These are phyloP conservation scores for Auxenochlorella protothecoides DNA, from an alignment of 139 green algal genomes.

Conservation along the genomic window DNA sequence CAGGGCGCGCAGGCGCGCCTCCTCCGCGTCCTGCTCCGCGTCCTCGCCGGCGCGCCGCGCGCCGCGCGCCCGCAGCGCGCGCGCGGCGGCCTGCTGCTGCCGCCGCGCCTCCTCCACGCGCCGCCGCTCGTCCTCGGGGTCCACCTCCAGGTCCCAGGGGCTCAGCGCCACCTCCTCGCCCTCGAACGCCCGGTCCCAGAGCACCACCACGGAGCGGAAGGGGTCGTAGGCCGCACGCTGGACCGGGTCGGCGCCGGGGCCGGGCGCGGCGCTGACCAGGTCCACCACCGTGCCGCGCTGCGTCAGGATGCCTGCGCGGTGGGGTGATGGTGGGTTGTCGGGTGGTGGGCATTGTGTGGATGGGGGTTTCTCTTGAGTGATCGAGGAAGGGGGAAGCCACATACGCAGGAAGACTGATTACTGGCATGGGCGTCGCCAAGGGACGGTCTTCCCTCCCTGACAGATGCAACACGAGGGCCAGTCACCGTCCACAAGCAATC, in stretches of 20 bases:
- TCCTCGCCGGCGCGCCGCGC: no score
- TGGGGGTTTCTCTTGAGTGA: no score
- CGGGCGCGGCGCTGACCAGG: conserved; percentile 11
- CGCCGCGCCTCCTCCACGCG: conserved; percentile 28
- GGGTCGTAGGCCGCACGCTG: conserved; percentile 50
- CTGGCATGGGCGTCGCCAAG: no score
- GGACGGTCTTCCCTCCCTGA: no score
- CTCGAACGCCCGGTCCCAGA: conserved; percentile 39
- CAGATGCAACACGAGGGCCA: background rate
- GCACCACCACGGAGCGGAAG: conserved; percentile 59
- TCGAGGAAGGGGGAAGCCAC: no score
- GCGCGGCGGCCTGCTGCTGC: conserved; percentile 27
- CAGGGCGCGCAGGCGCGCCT: no score
- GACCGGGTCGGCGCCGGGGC: conserved; percentile 1
- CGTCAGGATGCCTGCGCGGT: conserved; percentile 41
- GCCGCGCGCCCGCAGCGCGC: conserved; percentile 13
- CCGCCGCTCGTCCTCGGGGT: conserved; percentile 51
- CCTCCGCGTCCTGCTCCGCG: no score
- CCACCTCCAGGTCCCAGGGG: conserved; percentile 74
- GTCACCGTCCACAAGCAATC: background rate
- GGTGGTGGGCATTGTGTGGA: no score
- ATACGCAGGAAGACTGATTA: no score
- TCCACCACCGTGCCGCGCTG: conserved; percentile 53
- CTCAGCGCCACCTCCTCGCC: conserved; percentile 34
- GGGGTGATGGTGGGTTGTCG: no score